Conservation (phyloP, 352 stramenopile genomes). For the Phytopythium kandeliae region DNA sequence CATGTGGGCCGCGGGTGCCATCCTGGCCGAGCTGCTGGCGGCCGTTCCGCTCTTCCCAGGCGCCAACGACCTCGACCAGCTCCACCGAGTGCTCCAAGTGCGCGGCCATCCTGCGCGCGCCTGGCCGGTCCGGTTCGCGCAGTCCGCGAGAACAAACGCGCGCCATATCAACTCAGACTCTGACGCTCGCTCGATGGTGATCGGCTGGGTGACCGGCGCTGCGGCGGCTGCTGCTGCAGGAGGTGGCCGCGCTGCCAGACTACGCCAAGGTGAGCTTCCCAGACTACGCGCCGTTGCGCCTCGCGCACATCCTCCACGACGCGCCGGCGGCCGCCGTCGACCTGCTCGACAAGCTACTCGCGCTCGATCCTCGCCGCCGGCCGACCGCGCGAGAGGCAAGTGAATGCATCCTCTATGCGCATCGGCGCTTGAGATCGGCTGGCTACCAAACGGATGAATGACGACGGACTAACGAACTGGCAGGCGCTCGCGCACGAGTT, state of each 20-base stretch:
- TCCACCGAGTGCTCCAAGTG: slow-evolving; percentile 67
- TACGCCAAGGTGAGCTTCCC: slow-evolving; percentile 70
- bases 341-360: slow-evolving; percentile 35
- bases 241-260: slow-evolving; percentile 46
- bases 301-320: slow-evolving; percentile 44
- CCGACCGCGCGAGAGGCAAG: slow-evolving; percentile 36
- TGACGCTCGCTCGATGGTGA: background rate
- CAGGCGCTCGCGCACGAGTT: slow-evolving; percentile 40
- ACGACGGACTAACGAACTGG: background rate
- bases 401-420: background rate
- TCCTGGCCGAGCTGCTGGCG: slow-evolving; percentile 63
- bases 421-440: no score
- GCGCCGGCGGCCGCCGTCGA: slow-evolving; percentile 32
- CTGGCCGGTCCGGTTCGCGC: slow-evolving; percentile 34
- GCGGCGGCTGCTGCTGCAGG: slow-evolving; percentile 6
- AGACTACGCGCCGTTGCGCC: slow-evolving; percentile 33
- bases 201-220: no score
- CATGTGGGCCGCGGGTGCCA: slow-evolving; percentile 64
- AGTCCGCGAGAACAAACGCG: no score
- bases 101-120: slow-evolving; percentile 46
- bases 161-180: no score
- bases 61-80: slow-evolving; percentile 78
- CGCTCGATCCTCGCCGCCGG: slow-evolving; percentile 25
- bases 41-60: slow-evolving; percentile 66
- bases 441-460: background rate